Evolutionary conservation across 2,329 filamentous ascomycete species (phyloP), one percentile per base, ranked within the genome.

Genomic region (Venturia nashicola): DNA sequence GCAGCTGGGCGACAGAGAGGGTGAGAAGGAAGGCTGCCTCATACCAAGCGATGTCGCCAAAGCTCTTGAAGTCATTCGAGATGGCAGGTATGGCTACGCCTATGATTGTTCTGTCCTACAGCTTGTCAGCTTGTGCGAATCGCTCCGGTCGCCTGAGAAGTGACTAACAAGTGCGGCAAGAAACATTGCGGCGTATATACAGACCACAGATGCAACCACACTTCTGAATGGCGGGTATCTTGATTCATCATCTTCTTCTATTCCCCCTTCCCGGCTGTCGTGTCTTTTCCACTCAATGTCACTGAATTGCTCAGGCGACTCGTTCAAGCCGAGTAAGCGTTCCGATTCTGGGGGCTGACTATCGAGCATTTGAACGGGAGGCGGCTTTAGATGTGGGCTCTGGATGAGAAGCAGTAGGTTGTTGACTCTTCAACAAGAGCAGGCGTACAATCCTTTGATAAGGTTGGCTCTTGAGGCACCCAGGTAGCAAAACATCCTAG

Each of bases 41-140:
- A 23, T 65, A 65, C 63, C 63, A 65, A 43, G 43, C 63, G 32
- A 65, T 57, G 20, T 65, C 64, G 23, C 61, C 63, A 36, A 69
- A 63, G 23, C 64, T 67, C 59, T 69, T 63, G 62, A 69, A 69
- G 16, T 68, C 55, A 46, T 63, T 40, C 7, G 67, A 67, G 40
- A 69, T 69, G 27, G 64, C 61, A 4, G 68, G 67, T 14, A 67
- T 65, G 14, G 68, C 67, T 8, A 64, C 67, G 8, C 42, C 64
- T 16, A 68, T 57, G 14, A 68, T 66, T 18, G 57, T 67, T 23
- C 61, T 59, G 44, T 68, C 67, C 61, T 65, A 20, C 40, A 18
- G 12, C 61, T 16, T 32, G 3, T 23, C 14, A 55, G 39, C 36
- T 51, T 23, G 2, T 59, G 14, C 34, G 7, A 11, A n/a, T 55